A percentile compares a stretch with the other conserved stretches of the same genome.
phyloP scores from a whole-genome alignment of 2,329 filamentous ascomycete species.

The Colletotrichum agaves region DNA sequence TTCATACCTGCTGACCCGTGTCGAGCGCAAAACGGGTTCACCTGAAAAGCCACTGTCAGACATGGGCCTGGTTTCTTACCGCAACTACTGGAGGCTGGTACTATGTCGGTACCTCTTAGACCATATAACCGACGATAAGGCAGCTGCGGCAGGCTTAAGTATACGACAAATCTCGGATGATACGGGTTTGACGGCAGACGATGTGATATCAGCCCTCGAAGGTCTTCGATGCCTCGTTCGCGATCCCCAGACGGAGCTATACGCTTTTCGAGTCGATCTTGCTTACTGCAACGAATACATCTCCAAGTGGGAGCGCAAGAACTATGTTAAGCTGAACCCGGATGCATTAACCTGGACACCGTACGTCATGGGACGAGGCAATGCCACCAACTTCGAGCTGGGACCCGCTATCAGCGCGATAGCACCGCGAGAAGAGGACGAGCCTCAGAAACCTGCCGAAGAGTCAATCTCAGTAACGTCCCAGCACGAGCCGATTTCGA shows the following conservation, averaged over 20 bases:
- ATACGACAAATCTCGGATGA: conserved; percentile 81
- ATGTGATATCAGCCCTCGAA: conserved; percentile 94
- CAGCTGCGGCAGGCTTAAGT: conserved; percentile 59
- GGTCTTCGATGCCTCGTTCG: conserved; percentile 88
- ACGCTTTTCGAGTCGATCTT: conserved; percentile 88
- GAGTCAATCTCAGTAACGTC: conserved; percentile 21
- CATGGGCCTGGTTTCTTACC: conserved; percentile 96
- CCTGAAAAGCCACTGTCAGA: conserved; percentile 98
- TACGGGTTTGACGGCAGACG: conserved; percentile 95
- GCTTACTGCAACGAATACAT: conserved; percentile 89
- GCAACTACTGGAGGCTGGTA: conserved; percentile 95
- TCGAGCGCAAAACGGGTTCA: conserved; percentile 93
- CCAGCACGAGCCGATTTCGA: background rate
- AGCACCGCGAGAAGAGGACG: conserved; percentile 84
- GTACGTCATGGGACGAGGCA: conserved; percentile 93
- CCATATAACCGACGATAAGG: conserved; percentile 53
- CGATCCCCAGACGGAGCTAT: conserved; percentile 87
- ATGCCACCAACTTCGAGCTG: conserved; percentile 83
- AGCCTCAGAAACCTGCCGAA: conserved; percentile 53
- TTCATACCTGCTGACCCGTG: conserved; percentile 93
- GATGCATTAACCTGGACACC: conserved; percentile 92
- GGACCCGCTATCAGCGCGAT: conserved; percentile 86
- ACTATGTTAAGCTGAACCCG: conserved; percentile 85
- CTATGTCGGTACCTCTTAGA: conserved; percentile 85
- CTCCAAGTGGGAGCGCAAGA: conserved; percentile 87